These are phyloP conservation scores for Conringia planisiliqua DNA, from an alignment of 345 rosid species.

Conservation along the genomic window DNA sequence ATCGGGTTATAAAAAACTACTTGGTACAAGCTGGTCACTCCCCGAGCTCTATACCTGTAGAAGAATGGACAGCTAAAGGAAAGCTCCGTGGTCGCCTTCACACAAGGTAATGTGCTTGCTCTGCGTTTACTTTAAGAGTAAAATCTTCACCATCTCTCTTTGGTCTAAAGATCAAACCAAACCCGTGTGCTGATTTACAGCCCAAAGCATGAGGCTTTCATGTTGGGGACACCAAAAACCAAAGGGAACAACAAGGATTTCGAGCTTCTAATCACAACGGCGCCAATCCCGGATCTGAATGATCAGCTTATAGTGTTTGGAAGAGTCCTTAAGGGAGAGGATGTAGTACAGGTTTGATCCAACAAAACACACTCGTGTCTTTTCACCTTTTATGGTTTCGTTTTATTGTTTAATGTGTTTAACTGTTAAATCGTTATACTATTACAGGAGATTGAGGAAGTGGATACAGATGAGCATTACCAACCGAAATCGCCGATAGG, in stretches of 20 bases:
- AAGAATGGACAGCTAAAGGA: constrained; percentile 80
- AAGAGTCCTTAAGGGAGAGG: constrained; percentile 73
- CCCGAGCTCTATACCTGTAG: constrained; percentile 49
- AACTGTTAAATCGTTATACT: not conserved
- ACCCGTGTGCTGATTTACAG: constrained; percentile 26
- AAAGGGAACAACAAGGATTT: constrained; percentile 54
- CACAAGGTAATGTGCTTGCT: constrained; percentile 45
- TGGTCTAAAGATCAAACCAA: not conserved
- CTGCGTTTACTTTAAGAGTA: not conserved
- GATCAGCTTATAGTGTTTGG: constrained; percentile 77
- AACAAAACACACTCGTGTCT: not conserved
- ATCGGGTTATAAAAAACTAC: constrained; percentile 75
- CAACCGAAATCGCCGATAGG: constrained; percentile 67
- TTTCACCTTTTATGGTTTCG: not conserved
- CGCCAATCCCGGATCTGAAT: constrained; percentile 78
- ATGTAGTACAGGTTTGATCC: constrained; percentile 70
- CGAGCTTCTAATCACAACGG: constrained; percentile 72
- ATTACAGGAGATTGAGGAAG: constrained; percentile 90
- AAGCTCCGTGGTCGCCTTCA: constrained; percentile 63
- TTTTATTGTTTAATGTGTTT: not conserved
- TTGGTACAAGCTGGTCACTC: constrained; percentile 83
- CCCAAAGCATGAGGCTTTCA: constrained; percentile 80
- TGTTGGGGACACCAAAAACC: constrained; percentile 69
- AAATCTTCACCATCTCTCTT: not conserved
- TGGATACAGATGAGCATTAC: constrained; percentile 87